Base-by-base conservation (phyloP, 1,284 basidiomycete genomes). In the Naganishia sp. region DNA sequence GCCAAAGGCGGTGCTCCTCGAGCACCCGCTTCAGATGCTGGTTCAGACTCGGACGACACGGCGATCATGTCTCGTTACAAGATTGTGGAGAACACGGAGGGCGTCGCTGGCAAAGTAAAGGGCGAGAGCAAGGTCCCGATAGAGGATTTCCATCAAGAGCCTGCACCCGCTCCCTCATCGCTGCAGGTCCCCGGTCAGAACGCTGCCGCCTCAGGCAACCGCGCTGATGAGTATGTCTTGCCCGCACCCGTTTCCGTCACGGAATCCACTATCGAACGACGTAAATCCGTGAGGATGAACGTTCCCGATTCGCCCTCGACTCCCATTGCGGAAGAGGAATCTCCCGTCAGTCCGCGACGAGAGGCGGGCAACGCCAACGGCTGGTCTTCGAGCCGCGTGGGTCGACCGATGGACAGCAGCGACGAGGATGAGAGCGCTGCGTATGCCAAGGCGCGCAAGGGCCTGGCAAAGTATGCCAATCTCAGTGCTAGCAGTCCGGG, bases 241-340 rank as follows among this genome's bases (percentile, higher is more conserved):
- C 46, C 53, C 17, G 62, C 61, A 54, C 52, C 66, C 31, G 21
- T 58, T 9, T 67, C 66, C 4, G 46, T 58, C 2, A 68, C 67
- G 23, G 63, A 50, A 43, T 65, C 67, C 5, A 54, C 63, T 15
- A 47, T 68, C 46, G 67, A 68, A 49, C 72, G 77, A 42, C 67
- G 79, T 55, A 79, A 79, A 69, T 73, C 71, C 2, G 79, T 80
- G 0, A 67, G 79, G 42, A 77, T 80, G 69, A 71, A 71, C 39
- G 72, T 75, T 11, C 75, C 76, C 17, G 75, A 75, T 62, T 75
- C 74, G 11, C 76, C 76, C 7, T 52, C 55, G 3, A 41, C 45
- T 32, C 50, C 63, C 6, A 65, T 66, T 28, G 66, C 68, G 7
- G 35, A 39, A 13, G 35, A 39, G 13, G 35, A 39, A 13, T 39